Base-by-base conservation (phyloP, 208 protist species). In the Leptomonas seymouri region DNA sequence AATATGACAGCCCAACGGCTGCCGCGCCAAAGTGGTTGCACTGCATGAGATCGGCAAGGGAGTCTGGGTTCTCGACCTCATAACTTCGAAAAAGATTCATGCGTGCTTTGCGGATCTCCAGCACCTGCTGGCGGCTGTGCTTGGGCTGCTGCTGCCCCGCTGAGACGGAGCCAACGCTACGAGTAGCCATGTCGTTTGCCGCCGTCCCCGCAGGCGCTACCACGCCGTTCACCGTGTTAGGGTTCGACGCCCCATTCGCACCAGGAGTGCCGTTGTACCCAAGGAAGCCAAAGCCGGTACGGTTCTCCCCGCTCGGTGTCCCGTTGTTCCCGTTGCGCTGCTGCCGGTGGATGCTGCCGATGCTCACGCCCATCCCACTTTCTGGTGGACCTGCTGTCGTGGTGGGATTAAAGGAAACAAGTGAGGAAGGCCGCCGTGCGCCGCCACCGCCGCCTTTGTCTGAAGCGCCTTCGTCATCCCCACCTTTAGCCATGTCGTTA, bases 21-120 rank as follows among this genome's bases (percentile, higher is more conserved):
- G 76, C 75, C 25, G 86, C 80, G 48, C 86, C 91, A 71, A 97
- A 91, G 76, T 97, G 85, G 58, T 76, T 85, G 72, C 86, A 92
- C 63, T 84, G 72, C 74, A 91, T 84, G 12, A 81, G 49, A 48
- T 84, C 70, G 7, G 59, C 53, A 7, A 80, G 64, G 7, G 72
- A 62, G 51, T 89, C 82, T n/a, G 76, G 44, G 53, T 82, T 66
- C 39, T 83, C 71, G n/a, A 64, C 59, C 67, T 91, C 86, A 71
- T 95, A 95, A 69, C 80, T 87, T 63, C 84, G 82, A 59, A 93
- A 95, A 50, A 93, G 82, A 9, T 55, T 76, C 71, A 80, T 82
- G 36, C 90, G 90, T 11, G 75, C 80, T 58, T 86, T 87, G 21
- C 81, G 77, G 20, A 86, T 86, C 70, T 92, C 87, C 45, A 93